These are phyloP conservation scores for Mallotus japonicus DNA, from an alignment of 441 rosid species.

Conservation along the genomic window DNA sequence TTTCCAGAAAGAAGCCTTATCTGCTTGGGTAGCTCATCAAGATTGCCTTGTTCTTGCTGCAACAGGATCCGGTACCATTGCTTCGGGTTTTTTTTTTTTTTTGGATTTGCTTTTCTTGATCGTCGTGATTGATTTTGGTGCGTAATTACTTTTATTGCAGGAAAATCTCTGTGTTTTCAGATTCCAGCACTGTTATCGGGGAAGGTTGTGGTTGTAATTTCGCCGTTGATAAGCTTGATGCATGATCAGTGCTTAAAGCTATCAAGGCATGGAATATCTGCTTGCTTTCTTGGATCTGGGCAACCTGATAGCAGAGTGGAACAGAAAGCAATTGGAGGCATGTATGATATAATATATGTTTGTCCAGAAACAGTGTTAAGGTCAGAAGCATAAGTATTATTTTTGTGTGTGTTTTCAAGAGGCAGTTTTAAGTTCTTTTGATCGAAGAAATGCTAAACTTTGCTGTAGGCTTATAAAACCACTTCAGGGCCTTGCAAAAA, in stretches of 20 bases:
- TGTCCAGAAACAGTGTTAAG: slow-evolving; percentile 84
- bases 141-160: slow-evolving; percentile 36
- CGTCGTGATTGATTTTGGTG: too few species aligned
- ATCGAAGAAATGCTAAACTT: slow-evolving; percentile 16
- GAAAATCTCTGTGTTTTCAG: slow-evolving; percentile 91
- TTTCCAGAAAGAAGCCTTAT: slow-evolving; percentile 81
- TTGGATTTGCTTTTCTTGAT: background rate
- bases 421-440: slow-evolving; percentile 8
- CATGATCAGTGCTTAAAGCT: slow-evolving; percentile 91
- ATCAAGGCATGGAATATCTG: slow-evolving; percentile 71
- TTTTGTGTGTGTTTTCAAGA: slow-evolving; percentile 12
- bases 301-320: slow-evolving; percentile 82
- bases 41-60: slow-evolving; percentile 94
- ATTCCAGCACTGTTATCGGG: slow-evolving; percentile 82
- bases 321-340: slow-evolving; percentile 81
- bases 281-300: slow-evolving; percentile 97
- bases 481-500: slow-evolving; percentile 71
- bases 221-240: slow-evolving; percentile 95
- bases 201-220: slow-evolving; percentile 78
- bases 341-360: slow-evolving; percentile 74
- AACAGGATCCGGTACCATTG: slow-evolving; percentile 76
- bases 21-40: slow-evolving; percentile 61
- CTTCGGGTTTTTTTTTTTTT: slow-evolving; percentile 12
- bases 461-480: slow-evolving; percentile 62
- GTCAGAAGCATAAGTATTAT: slow-evolving; percentile 27